These are phyloP conservation scores for Alloascoidea africana DNA, from an alignment of 805 yeast genomes.

Conservation along the genomic window DNA sequence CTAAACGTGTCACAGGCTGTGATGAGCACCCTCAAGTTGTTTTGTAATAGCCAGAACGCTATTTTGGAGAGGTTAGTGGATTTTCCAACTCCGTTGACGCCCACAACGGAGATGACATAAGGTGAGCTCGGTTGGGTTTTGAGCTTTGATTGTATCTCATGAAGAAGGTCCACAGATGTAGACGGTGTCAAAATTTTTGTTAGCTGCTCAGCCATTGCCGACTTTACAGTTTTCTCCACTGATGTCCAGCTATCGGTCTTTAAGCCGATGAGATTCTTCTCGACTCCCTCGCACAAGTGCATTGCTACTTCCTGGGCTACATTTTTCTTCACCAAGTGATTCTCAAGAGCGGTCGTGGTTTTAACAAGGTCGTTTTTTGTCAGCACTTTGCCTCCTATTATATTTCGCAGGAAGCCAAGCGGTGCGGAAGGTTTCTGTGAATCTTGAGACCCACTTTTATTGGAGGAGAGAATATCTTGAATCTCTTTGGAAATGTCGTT, in stretches of 20 bases:
- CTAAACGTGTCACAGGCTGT: constrained; percentile 98
- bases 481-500: constrained; percentile 44
- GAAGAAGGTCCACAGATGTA: constrained; percentile 73
- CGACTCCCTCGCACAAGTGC: constrained; percentile 54
- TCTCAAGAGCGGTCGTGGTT: constrained; percentile 49
- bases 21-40: constrained; percentile 70
- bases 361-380: constrained; percentile 48
- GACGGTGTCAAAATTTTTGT: constrained; percentile 75
- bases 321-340: constrained; percentile 71
- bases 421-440: constrained; percentile 21
- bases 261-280: constrained; percentile 53
- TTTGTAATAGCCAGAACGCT: constrained; percentile 91
- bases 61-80: constrained; percentile 89
- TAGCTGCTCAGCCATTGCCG: constrained; percentile 42
- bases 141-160: constrained; percentile 49
- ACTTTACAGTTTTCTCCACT: constrained; percentile 53
- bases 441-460: constrained; percentile 11
- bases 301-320: constrained; percentile 85
- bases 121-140: constrained; percentile 30
- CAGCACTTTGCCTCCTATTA: constrained; percentile 57
- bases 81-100: constrained; percentile 97
- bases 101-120: constrained; percentile 92
- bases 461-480: constrained; percentile 19
- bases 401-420: constrained; percentile 42
- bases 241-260: constrained; percentile 64